Evolutionary conservation across 2,329 filamentous ascomycete species (phyloP), one percentile per base, ranked within the genome.

Genomic region (Fusarium camptoceras): DNA sequence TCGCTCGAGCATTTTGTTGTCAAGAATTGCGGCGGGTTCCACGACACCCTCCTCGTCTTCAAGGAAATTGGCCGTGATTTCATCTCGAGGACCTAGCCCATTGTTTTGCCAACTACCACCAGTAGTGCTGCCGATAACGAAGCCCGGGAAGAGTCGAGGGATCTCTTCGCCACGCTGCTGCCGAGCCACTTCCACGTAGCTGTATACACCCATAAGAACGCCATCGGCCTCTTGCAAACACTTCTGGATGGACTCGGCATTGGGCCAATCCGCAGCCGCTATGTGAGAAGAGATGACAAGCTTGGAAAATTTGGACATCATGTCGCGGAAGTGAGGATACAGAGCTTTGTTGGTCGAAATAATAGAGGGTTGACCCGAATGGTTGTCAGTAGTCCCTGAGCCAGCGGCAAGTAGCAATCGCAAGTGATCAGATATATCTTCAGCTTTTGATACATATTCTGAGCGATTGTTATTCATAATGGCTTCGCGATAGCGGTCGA

Each of bases 261-360:
- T 94, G 11, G 95, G 94, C 89, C 94, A 98, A 81, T 99, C 96
- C 34, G 95, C 93, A 8, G 95, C 94, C 41, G 96, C 96, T 78
- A 99, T 98, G 78, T 99, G 96, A 16, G 96, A 98, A 5, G 96
- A 99, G 50, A 99, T 91, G 46, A 99, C 96, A 12, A 99, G 86
- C 80, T 99, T 99, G n/a, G 96, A 98, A 79, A 99, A 99, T 75
- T 97, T 94, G 46, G 96, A 98, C 96, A 99, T 99, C 91, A 98
- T 98, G 78, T 98, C 96, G 56, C 96, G 88, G 81, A 99, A 99
- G 80, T 98, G 94, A 25, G 96, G 96, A 77, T 98, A 98, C 18
- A 99, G 84, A 0, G 94, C 93, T 80, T 98, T 98, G 84, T 99
- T 99, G 8, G 94, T 97, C 9, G 94, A 98, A 64, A 99, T 99